A percentile compares a stretch with the other conserved stretches of the same genome.
phyloP scores from a whole-genome alignment of 2,329 filamentous ascomycete genomes.

The Teratosphaeria viscida region DNA sequence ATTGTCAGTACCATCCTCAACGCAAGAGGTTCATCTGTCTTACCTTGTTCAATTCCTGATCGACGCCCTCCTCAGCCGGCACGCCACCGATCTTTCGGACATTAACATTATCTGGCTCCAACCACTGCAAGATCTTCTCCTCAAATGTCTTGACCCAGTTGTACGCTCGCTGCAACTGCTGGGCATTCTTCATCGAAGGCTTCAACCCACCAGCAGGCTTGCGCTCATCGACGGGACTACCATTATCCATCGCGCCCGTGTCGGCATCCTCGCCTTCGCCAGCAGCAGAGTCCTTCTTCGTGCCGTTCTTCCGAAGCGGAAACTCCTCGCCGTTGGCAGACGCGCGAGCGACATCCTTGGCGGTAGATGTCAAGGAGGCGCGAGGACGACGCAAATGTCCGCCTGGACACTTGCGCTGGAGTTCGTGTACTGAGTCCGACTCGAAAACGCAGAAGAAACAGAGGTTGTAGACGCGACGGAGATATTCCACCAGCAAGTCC shows the following conservation, averaged over 20 bases:
- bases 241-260: slow-evolving; percentile 16
- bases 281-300: slow-evolving; percentile 44
- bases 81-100: slow-evolving; percentile 86
- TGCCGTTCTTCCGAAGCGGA: slow-evolving; percentile 51
- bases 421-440: slow-evolving; percentile 90
- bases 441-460: slow-evolving; percentile 99
- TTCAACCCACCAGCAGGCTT: slow-evolving; percentile 34
- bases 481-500: slow-evolving; percentile 89
- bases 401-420: slow-evolving; percentile 90
- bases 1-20: background rate
- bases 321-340: slow-evolving; percentile 76
- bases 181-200: slow-evolving; percentile 65
- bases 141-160: slow-evolving; percentile 99
- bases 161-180: slow-evolving; percentile 86
- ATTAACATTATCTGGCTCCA: slow-evolving; percentile 82
- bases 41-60: slow-evolving; percentile 69
- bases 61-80: slow-evolving; percentile 70
- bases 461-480: slow-evolving; percentile 94
- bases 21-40: background rate
- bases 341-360: slow-evolving; percentile 74
- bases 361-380: slow-evolving; percentile 70
- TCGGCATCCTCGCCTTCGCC: slow-evolving; percentile 49
- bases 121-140: slow-evolving; percentile 85
- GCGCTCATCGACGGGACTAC: slow-evolving; percentile 54
- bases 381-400: slow-evolving; percentile 91